Conservation (phyloP, 768 basidiomycete species). For the Butyriboletus loyo region DNA sequence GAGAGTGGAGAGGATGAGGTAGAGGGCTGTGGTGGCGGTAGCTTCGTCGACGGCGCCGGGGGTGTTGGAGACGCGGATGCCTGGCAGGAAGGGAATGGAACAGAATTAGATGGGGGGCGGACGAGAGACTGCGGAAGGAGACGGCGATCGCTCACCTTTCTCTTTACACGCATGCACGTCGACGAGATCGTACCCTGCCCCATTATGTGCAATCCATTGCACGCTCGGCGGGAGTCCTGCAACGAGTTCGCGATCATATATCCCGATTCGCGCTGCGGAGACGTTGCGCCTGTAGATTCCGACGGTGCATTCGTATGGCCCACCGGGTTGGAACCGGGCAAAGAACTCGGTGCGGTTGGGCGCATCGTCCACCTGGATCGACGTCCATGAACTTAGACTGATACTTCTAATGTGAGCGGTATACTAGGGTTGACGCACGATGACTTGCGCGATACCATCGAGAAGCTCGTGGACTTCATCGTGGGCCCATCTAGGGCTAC, state of each 20-base stretch:
- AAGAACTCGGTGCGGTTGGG: slow-evolving; percentile 45
- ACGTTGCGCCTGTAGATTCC: slow-evolving; percentile 52
- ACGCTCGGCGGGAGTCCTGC: slow-evolving; percentile 57
- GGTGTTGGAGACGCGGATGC: slow-evolving; percentile 79
- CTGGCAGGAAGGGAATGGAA: too few species aligned
- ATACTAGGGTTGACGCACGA: slow-evolving; percentile 48
- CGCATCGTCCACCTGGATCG: slow-evolving; percentile 36
- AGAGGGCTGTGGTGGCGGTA: slow-evolving; percentile 85
- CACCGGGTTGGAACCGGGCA: slow-evolving; percentile 38
- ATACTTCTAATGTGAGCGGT: not conserved
- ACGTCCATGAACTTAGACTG: not conserved
- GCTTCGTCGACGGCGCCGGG: slow-evolving; percentile 89
- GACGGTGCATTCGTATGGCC: slow-evolving; percentile 46
- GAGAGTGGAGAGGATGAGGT: slow-evolving; percentile 73
- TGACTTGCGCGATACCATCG: slow-evolving; percentile 63
- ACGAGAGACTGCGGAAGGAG: not conserved
- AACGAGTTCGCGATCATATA: slow-evolving; percentile 53
- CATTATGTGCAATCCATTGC: slow-evolving; percentile 85
- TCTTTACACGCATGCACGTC: slow-evolving; percentile 71
- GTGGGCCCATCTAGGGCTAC: slow-evolving; percentile 71
- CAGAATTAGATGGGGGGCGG: too few species aligned
- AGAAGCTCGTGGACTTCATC: slow-evolving; percentile 65
- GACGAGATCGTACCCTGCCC: slow-evolving; percentile 84
- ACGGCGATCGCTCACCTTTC: slow-evolving; percentile 58
- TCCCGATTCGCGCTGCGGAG: slow-evolving; percentile 42